These are phyloP conservation scores for Wakefieldia striispora DNA, from an alignment of 768 basidiomycete species.

Conservation along the genomic window DNA sequence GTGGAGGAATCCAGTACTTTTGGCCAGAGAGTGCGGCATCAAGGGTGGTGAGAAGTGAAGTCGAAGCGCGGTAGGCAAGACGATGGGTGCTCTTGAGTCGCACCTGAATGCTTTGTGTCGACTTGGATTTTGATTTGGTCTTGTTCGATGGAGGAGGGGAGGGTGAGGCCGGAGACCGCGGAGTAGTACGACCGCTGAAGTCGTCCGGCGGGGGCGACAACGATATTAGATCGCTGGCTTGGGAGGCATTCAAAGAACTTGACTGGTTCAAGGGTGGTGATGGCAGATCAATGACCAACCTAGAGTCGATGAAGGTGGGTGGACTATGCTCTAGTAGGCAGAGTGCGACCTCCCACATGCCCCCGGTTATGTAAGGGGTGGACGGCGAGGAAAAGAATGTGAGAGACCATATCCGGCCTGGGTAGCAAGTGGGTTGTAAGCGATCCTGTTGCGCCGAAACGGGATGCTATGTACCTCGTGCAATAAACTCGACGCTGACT, in stretches of 20 bases:
- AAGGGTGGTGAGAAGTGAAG: not conserved
- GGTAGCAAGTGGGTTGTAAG: not conserved
- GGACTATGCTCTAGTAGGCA: conserved; percentile 54
- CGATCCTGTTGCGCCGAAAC: not conserved
- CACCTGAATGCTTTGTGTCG: conserved; percentile 19
- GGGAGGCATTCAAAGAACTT: not conserved
- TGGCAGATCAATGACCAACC: conserved; percentile 43
- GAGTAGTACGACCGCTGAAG: not conserved
- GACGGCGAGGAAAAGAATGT: conserved; percentile 19
- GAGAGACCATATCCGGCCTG: conserved; percentile 30
- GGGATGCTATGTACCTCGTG: conserved; percentile 36
- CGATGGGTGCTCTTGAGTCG: conserved; percentile 27
- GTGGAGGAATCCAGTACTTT: conserved; percentile 11
- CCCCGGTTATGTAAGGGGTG: conserved; percentile 1
- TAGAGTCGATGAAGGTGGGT: conserved; percentile 55
- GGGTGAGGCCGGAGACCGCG: not conserved
- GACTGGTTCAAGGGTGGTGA: conserved; percentile 4
- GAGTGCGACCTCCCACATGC: conserved; percentile 45
- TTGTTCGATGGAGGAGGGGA: not conserved
- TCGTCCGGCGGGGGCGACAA: conserved; percentile 2
- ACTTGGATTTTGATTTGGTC: conserved; percentile 8
- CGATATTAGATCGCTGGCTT: conserved; percentile 6
- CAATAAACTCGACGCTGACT: conserved; percentile 64
- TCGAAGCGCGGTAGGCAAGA: conserved; percentile 26
- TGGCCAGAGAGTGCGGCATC: conserved; percentile 2